Percentiles rank a stretch among this genome's conserved stretches.
phyloP scores from a whole-genome alignment of 176 grass and related monocot species.

The Oryza officinalis region DNA sequence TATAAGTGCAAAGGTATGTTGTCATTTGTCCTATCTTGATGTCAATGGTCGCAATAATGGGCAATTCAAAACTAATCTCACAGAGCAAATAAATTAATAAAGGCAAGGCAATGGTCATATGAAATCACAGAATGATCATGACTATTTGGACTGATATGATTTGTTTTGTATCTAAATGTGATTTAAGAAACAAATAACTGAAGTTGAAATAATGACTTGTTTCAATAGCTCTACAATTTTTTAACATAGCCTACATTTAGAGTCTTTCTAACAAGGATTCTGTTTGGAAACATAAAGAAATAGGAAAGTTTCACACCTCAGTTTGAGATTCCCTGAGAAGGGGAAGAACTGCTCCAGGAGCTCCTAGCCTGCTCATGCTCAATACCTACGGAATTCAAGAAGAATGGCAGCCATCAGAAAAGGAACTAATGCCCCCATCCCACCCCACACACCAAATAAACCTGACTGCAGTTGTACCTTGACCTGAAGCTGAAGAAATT shows the following conservation, averaged over 20 bases:
- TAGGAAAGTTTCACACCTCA: constrained; percentile 48
- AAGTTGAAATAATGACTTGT: not conserved
- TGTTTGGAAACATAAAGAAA: not conserved
- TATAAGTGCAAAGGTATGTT: not conserved
- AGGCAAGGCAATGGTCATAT: not conserved
- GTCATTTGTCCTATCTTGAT: not conserved
- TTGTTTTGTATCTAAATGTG: not conserved
- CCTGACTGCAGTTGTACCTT: constrained; percentile 51
- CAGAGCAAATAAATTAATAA: not conserved
- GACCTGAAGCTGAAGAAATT: constrained; percentile 96
- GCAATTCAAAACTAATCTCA: not conserved
- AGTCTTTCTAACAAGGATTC: not conserved
- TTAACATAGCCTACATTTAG: not conserved
- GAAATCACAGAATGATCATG: not conserved
- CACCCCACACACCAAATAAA: not conserved
- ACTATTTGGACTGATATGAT: not conserved
- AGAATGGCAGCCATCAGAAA: constrained; percentile 7
- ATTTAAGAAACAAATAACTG: not conserved
- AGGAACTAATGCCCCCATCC: not conserved
- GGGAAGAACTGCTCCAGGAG: constrained; percentile 83
- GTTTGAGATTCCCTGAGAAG: constrained; percentile 70
- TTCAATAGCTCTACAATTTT: not conserved
- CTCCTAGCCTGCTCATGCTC: constrained; percentile 90
- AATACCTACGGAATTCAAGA: constrained; percentile 55
- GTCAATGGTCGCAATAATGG: not conserved